Evolutionary conservation across 2,329 filamentous ascomycete genomes (phyloP).

Genomic region (Phyllosticta citrichinensis): DNA sequence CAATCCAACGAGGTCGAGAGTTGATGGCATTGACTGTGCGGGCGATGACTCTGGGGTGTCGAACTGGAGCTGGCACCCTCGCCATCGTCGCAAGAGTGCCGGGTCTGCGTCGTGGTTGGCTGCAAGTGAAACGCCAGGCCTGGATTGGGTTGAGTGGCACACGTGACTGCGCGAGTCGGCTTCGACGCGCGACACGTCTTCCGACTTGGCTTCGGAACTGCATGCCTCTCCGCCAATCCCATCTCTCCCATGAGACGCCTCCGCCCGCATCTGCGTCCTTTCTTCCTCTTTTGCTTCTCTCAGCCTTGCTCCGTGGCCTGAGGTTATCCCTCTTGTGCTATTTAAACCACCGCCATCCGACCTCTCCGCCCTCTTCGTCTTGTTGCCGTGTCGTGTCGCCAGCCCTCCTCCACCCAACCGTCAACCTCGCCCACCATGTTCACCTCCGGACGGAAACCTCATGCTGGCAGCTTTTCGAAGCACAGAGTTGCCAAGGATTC

Average conservation of each 20-base stretch:
- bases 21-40: no score
- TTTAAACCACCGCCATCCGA: background rate
- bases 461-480: conserved; percentile 28
- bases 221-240: background rate
- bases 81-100: background rate
- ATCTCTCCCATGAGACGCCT: background rate
- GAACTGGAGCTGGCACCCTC: no score
- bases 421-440: conserved; percentile 22
- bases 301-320: background rate
- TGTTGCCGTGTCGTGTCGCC: background rate
- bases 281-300: background rate
- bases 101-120: background rate
- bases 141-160: background rate
- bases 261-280: background rate
- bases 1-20: no score
- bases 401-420: background rate
- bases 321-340: background rate
- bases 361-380: background rate
- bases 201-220: background rate
- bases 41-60: no score
- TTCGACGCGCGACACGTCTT: background rate
- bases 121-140: background rate
- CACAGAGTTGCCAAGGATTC: conserved; percentile 29
- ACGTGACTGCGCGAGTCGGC: background rate
- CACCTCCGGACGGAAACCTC: conserved; percentile 20